Percentiles rank a stretch among this genome's conserved stretches.
Evolutionary conservation across 495 filamentous ascomycete species (phyloP).

Genomic region (Penicillium bialowiezense): DNA sequence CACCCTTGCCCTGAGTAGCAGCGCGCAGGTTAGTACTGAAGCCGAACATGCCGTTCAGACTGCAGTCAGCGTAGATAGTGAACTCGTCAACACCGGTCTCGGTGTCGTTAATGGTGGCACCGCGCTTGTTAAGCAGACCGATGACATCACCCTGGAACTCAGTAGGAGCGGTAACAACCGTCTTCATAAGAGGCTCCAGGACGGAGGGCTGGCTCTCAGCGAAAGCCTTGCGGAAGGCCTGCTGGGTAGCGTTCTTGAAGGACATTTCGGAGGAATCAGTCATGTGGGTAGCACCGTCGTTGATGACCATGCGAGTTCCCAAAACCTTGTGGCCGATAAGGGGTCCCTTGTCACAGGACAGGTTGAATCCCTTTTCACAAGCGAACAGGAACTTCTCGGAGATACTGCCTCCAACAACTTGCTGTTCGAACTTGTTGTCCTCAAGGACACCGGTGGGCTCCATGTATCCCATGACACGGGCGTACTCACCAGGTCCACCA

Average conservation of each 20-base stretch:
- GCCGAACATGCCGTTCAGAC: constrained; percentile 95
- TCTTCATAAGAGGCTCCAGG: constrained; percentile 98
- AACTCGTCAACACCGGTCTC: constrained; percentile 96
- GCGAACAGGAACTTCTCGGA: constrained; percentile 95
- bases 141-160: constrained; percentile 99
- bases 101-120: constrained; percentile 90
- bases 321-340: constrained; percentile 92
- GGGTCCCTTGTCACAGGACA: constrained; percentile 82
- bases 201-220: constrained; percentile 70
- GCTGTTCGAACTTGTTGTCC: constrained; percentile 80
- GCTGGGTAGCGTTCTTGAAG: constrained; percentile 95
- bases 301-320: constrained; percentile 85
- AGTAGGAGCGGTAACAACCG: constrained; percentile 86
- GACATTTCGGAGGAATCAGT: constrained; percentile 97
- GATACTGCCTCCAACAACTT: constrained; percentile 85
- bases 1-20: constrained; percentile 96
- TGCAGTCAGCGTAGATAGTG: constrained; percentile 89
- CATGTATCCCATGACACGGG: constrained; percentile 88
- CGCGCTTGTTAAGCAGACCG: constrained; percentile 93
- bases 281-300: constrained; percentile 96
- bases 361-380: constrained; percentile 93
- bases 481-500: constrained; percentile 94
- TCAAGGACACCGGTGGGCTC: constrained; percentile 74
- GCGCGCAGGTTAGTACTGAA: constrained; percentile 88
- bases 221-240: constrained; percentile 97